A percentile compares a stretch with the other conserved stretches of the same genome.
These are phyloP conservation scores for Moesziomyces sp. DNA, from an alignment of 1,284 basidiomycete species.

Conservation along the genomic window DNA sequence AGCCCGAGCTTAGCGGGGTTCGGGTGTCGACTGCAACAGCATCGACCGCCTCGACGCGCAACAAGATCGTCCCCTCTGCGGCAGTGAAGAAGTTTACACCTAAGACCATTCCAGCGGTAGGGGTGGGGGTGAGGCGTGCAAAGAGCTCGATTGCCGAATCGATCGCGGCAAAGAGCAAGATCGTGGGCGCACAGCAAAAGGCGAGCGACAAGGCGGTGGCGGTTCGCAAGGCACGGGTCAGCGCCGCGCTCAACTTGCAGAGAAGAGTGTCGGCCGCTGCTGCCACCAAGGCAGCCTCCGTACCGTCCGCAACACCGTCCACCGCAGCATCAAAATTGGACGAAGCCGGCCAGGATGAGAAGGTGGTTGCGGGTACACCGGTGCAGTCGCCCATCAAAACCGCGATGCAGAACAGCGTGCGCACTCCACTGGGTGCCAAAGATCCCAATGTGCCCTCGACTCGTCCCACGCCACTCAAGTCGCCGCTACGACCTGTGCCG, in stretches of 20 bases:
- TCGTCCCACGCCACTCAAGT: neutral
- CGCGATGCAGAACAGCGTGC: neutral
- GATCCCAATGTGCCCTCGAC: conserved; percentile 19
- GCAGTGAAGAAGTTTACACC: conserved; percentile 28
- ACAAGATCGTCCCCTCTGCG: conserved; percentile 29
- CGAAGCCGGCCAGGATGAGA: no score
- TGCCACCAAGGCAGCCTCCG: no score
- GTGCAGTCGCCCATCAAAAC: neutral
- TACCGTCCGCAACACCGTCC: no score
- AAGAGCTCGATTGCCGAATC: conserved; percentile 32
- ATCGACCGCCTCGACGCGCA: conserved; percentile 37
- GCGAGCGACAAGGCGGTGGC: conserved; percentile 8
- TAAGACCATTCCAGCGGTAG: conserved; percentile 1
- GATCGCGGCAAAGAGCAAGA: conserved; percentile 27
- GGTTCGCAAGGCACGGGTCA: conserved; percentile 16
- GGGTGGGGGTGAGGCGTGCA: neutral
- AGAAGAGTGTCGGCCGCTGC: conserved; percentile 8
- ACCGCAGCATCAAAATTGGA: neutral
- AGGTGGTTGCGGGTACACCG: no score
- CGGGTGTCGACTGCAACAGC: conserved; percentile 21
- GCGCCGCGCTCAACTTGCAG: conserved; percentile 9
- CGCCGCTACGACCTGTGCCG: conserved; percentile 12
- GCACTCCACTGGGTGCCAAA: conserved; percentile 26
- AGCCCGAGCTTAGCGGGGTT: neutral
- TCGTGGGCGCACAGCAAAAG: conserved; percentile 10